phyloP scores from a whole-genome alignment of 2,329 filamentous ascomycete genomes.

The Aspergillus oerlinghausenensis region DNA sequence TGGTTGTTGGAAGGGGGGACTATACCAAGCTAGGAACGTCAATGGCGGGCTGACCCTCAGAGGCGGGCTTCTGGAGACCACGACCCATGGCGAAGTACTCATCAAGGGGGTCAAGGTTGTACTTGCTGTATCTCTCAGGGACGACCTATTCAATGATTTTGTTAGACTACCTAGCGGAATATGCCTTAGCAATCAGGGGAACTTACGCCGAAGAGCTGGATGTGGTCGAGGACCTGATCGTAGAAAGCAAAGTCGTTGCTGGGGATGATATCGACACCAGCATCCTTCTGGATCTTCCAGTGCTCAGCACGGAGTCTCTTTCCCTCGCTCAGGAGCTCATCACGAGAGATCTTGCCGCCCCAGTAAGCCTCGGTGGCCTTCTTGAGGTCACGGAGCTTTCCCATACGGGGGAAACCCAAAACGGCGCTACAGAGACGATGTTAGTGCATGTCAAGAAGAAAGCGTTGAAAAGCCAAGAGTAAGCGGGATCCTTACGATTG shows the following conservation, averaged over 20 bases:
- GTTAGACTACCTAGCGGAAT: slow-evolving; percentile 17
- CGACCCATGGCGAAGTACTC: slow-evolving; percentile 99
- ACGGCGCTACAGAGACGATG: slow-evolving; percentile 52
- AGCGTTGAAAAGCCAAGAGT: not conserved
- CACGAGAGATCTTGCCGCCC: slow-evolving; percentile 88
- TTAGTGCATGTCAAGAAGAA: slow-evolving; percentile 1
- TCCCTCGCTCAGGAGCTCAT: slow-evolving; percentile 86
- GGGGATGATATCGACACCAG: slow-evolving; percentile 94
- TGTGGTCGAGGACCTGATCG: slow-evolving; percentile 96
- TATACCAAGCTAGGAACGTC: slow-evolving; percentile 79
- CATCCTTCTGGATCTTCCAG: slow-evolving; percentile 99
- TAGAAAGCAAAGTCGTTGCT: slow-evolving; percentile 99
- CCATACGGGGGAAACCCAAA: slow-evolving; percentile 99
- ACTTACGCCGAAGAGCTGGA: slow-evolving; percentile 92
- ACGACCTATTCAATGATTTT: slow-evolving; percentile 58
- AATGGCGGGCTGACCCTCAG: slow-evolving; percentile 49
- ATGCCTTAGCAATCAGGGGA: not conserved
- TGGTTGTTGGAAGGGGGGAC: slow-evolving; percentile 8
- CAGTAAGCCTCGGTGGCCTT: slow-evolving; percentile 99
- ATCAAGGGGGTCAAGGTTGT: slow-evolving; percentile 82
- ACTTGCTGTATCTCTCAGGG: slow-evolving; percentile 88
- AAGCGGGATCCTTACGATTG: slow-evolving; percentile 48
- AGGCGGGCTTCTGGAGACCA: slow-evolving; percentile 85
- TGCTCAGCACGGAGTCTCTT: slow-evolving; percentile 95
- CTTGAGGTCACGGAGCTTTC: slow-evolving; percentile 97